Evolutionary conservation across 345 rosid genomes (phyloP), one percentile per base, ranked within the genome.

Genomic region (Reutealis trisperma): DNA sequence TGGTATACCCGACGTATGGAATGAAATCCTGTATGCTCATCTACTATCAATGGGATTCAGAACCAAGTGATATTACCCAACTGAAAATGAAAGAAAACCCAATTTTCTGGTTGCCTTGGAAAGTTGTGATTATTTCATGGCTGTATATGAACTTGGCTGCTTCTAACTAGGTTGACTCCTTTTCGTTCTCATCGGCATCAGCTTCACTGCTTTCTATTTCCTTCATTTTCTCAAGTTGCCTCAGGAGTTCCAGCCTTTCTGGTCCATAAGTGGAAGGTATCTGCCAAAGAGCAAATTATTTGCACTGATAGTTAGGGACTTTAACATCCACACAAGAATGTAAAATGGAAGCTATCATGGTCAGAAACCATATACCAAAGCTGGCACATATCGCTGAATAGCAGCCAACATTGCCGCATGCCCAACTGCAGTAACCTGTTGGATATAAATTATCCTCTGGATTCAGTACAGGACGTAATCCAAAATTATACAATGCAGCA

Each of bases 401-500:
- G 96, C 98, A 73, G 99, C 98, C 87, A 96, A 79, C 83, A 96
- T 93, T 47, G 99, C 98, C 16, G 99, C 98, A 67, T 90, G 98
- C 68, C 99, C 99, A 78, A 96, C 93, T 63, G 99, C 97, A 81
- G 99, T 96, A 44, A 93, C 97, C 99, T 96, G 86, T 55, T 51
- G 66, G 73, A 62, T 52, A 75, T 22, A 57, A 54, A 54, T 30
- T 41, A n/a, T 22, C 64, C 11, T 58, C 68, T 63, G 34, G 34
- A 34, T 19, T 61, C 52, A 66, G 27, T 41, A 66, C 30, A 66
- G 41, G 5, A 51, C 27, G 63, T 47, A 24, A 4, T 32, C 9
- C 27, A 41, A 11, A 42, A 62, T 1, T 61, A 30, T 30, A 15
- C 51, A 67, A 37, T 21, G 2, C 27, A 18, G 45, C 51, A 25